A percentile compares a stretch with the other conserved stretches of the same genome.
Conservation (phyloP, 2,329 filamentous ascomycete genomes). For the Uncinocarpus reesii region DNA sequence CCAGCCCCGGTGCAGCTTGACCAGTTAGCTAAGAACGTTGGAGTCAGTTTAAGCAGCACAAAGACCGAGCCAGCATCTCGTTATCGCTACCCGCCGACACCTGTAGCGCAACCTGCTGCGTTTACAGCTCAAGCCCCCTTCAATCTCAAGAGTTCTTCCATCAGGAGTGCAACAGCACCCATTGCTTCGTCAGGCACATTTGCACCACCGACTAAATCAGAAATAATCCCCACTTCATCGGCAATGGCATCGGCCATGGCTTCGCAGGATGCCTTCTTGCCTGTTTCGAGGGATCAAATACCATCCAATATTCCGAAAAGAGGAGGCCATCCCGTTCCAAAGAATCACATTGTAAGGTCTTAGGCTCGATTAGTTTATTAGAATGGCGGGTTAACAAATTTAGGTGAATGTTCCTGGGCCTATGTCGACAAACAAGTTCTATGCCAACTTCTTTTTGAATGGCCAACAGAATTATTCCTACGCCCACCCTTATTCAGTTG, state of each 20-base stretch:
- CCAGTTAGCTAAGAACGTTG: neutral
- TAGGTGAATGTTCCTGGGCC: slow-evolving; percentile 28
- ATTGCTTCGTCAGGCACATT: neutral
- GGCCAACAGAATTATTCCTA: slow-evolving; percentile 59
- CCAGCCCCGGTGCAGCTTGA: neutral
- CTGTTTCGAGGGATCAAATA: slow-evolving; percentile 31
- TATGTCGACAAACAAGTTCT: slow-evolving; percentile 50
- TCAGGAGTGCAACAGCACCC: neutral
- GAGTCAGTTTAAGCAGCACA: neutral
- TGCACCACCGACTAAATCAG: neutral
- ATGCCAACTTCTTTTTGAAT: slow-evolving; percentile 68
- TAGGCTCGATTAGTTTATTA: neutral
- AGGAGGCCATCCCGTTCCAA: slow-evolving; percentile 36
- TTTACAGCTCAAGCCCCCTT: neutral
- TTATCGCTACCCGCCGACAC: slow-evolving; percentile 2
- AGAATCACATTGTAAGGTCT: slow-evolving; percentile 31
- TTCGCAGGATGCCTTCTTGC: slow-evolving; percentile 35
- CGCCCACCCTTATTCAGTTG: slow-evolving; percentile 63
- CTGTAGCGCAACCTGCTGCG: neutral
- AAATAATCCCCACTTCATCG: neutral
- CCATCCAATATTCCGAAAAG: slow-evolving; percentile 32
- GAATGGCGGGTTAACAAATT: slow-evolving; percentile 12
- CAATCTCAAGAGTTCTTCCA: slow-evolving; percentile 1
- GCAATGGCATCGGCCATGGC: slow-evolving; percentile 21
- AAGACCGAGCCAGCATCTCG: neutral